Conservation (phyloP, 129 eudicot species). For the Scalesia atractyloides region DNA sequence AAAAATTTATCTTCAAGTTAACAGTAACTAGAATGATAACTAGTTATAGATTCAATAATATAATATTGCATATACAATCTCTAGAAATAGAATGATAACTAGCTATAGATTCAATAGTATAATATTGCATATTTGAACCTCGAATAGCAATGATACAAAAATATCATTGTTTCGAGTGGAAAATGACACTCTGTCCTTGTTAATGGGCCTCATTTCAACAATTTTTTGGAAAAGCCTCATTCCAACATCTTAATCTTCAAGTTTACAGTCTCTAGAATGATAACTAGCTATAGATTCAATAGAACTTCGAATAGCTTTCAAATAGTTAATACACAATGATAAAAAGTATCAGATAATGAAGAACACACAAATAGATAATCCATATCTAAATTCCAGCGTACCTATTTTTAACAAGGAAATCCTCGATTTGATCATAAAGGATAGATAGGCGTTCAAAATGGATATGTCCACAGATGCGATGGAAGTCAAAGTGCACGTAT, state of each 20-base stretch:
- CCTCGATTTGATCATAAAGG: conserved; percentile 81
- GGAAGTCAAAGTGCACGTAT: conserved; percentile 96
- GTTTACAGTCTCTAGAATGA: not conserved
- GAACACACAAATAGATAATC: not conserved
- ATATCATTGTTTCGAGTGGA: too few species aligned
- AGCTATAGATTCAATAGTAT: too few species aligned
- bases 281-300: not conserved
- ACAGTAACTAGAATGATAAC: not conserved
- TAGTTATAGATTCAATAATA: not conserved
- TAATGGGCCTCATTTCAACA: too few species aligned
- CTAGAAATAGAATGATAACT: too few species aligned
- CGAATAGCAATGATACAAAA: too few species aligned
- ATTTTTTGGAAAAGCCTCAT: not conserved
- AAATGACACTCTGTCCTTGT: too few species aligned
- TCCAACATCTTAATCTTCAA: not conserved
- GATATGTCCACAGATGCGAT: conserved; percentile 80
- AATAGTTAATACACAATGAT: not conserved
- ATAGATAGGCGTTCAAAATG: conserved; percentile 89
- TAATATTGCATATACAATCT: not conserved
- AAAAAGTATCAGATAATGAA: not conserved
- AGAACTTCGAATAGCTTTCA: not conserved
- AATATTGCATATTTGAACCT: too few species aligned
- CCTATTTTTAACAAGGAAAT: conserved; percentile 80
- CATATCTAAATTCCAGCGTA: conserved; percentile 17
- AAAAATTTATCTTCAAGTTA: not conserved